Conservation (phyloP, 805 yeast species). For the Clavispora vitiphila region DNA sequence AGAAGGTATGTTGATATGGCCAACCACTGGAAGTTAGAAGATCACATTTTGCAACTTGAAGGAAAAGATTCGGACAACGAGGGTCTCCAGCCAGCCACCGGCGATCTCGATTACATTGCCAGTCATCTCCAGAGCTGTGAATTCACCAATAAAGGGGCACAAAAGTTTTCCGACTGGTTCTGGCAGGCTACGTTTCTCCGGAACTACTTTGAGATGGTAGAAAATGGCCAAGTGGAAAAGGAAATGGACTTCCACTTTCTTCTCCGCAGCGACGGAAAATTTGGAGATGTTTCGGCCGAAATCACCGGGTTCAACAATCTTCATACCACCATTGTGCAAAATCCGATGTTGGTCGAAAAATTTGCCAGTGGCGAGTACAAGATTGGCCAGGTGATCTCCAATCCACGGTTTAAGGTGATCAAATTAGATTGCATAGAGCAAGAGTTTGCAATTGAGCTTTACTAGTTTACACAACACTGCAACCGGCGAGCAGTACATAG, state of each 20-base stretch:
- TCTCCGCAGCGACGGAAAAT: slow-evolving; percentile 22
- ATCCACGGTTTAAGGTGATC: slow-evolving; percentile 15
- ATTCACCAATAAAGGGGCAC: slow-evolving; percentile 28
- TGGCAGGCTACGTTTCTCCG: slow-evolving; percentile 36
- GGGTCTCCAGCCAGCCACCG: background rate
- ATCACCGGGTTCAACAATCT: slow-evolving; percentile 22
- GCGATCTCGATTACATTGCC: slow-evolving; percentile 31
- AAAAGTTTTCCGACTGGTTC: slow-evolving; percentile 25
- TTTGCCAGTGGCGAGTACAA: slow-evolving; percentile 16
- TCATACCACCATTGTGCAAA: slow-evolving; percentile 19
- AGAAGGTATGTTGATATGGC: slow-evolving; percentile 32
- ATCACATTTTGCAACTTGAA: background rate
- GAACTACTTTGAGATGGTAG: slow-evolving; percentile 20
- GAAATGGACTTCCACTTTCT: slow-evolving; percentile 21
- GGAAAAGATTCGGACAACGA: background rate
- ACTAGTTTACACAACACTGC: too few species aligned
- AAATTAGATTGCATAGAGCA: slow-evolving; percentile 34
- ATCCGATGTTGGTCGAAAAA: slow-evolving; percentile 14
- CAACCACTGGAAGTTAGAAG: slow-evolving; percentile 66
- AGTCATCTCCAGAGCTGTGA: slow-evolving; percentile 44
- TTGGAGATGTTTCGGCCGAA: slow-evolving; percentile 23
- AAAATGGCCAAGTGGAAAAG: slow-evolving; percentile 11
- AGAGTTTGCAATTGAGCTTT: slow-evolving; percentile 18
- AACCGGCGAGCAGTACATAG: too few species aligned
- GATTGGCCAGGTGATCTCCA: slow-evolving; percentile 20